Conservation (phyloP, 257 asterid species). For the Przewalskia tangutica region DNA sequence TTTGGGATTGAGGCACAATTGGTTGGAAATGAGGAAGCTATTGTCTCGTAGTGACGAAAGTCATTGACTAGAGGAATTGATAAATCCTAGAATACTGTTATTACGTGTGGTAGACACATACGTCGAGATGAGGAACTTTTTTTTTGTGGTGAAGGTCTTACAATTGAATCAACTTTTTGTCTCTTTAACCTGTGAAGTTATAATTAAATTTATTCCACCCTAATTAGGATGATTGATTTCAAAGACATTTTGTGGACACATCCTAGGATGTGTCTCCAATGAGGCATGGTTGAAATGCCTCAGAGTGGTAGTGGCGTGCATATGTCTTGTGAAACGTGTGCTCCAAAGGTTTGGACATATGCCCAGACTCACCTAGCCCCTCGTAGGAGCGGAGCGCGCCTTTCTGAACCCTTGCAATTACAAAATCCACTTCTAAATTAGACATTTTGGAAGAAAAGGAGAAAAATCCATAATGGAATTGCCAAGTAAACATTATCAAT, state of each 20-base stretch:
- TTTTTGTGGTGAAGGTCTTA: not conserved
- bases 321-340: not conserved
- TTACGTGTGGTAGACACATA: not conserved
- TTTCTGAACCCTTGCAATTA: not conserved
- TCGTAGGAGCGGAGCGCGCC: not conserved
- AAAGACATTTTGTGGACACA: not conserved
- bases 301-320: not conserved
- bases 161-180: not conserved
- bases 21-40: not conserved
- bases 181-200: not conserved
- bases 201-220: not conserved
- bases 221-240: not conserved
- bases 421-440: not conserved
- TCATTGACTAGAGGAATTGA: not conserved
- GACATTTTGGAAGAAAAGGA: not conserved
- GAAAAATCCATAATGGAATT: not conserved
- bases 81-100: not conserved
- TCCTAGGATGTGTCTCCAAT: not conserved
- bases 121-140: not conserved
- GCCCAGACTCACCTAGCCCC: not conserved
- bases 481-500: not conserved
- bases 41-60: not conserved
- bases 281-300: not conserved
- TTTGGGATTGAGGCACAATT: too few species aligned
- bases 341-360: not conserved